Conservation (phyloP, 208 protist genomes). For the Wallacemonas sp. region DNA sequence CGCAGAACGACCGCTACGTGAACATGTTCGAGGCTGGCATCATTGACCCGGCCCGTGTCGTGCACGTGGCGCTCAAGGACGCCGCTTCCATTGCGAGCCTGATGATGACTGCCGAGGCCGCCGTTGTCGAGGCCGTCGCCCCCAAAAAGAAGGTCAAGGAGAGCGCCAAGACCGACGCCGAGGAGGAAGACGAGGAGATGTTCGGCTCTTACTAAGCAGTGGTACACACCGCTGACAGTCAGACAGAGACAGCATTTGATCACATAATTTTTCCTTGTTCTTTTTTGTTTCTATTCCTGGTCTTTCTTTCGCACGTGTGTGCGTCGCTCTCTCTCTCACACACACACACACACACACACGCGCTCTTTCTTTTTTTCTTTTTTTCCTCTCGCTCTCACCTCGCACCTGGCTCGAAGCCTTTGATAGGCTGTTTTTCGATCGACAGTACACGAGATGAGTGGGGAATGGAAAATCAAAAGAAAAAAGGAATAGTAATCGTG, state of each 20-base stretch:
- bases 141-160: constrained; percentile 26
- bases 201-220: constrained; percentile 29
- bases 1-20: constrained; percentile 91
- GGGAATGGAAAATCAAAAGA: too few relatives aligned
- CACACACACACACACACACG: not conserved
- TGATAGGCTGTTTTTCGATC: not conserved
- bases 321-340: constrained; percentile 6
- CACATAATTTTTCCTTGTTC: constrained; percentile 16
- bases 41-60: constrained; percentile 99
- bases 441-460: too few relatives aligned
- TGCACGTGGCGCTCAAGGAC: constrained; percentile 96
- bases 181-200: constrained; percentile 23
- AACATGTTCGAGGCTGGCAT: constrained; percentile 99
- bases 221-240: not conserved
- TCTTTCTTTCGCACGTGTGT: not conserved
- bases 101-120: constrained; percentile 98
- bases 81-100: constrained; percentile 96
- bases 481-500: too few relatives aligned
- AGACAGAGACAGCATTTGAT: not conserved
- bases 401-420: too few relatives aligned
- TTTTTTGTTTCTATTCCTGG: not conserved
- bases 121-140: constrained; percentile 63
- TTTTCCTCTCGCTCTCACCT: too few relatives aligned
- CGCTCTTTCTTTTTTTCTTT: not conserved
- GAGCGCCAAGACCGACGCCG: constrained; percentile 1